Evolutionary conservation across 305 asterid species (phyloP), one percentile per base, ranked within the genome.

Genomic region (Fraxinus dipetala): DNA sequence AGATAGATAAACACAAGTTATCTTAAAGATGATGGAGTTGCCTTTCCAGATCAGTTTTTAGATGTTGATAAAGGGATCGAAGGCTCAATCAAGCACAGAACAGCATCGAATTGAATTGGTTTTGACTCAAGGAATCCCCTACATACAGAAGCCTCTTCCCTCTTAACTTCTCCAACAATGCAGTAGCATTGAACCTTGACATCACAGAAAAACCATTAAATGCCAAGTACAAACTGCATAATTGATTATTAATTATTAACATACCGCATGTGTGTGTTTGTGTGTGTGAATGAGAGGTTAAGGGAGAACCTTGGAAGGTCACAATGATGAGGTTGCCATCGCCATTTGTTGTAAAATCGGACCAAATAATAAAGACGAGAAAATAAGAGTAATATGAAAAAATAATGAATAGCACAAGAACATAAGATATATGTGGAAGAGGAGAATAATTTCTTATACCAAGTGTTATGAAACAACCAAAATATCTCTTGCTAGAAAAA

Each of bases 271-370:
- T 1, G 32, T 45, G 56, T 14, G 4, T 10, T 0, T 35, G 16
- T 1, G 20, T 45, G 56, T 14, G 4, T 10, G 1, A 0, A 0
- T 5, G 70, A 54, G 9, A 20, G 11, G 22, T 14, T 40, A 22
- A 18, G 54, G 28, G 36, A 61, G 79, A 59, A 91, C 97, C 93
- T 91, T 9, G 97, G 96, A 61, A 93, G 89, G 61, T 90, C 87
- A 78, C 95, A 92, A 1, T 85, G 76, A 67, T 77, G 78, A 77
- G 96, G 96, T 67, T 93, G 90, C 95, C 96, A 93, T 81, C 92
- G 82, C 97, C 97, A 92, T 13, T 87, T 51, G 38, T 34, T 34
- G 38, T 34, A 34, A 34, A 34, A 34, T 34, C 8, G 8, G 8
- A 34, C 38, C 8, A 34, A 34, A 34, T 34, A 34, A 34, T 34